Base-by-base conservation (phyloP, 495 filamentous ascomycete species). In the Talaromyces wortmannii region DNA sequence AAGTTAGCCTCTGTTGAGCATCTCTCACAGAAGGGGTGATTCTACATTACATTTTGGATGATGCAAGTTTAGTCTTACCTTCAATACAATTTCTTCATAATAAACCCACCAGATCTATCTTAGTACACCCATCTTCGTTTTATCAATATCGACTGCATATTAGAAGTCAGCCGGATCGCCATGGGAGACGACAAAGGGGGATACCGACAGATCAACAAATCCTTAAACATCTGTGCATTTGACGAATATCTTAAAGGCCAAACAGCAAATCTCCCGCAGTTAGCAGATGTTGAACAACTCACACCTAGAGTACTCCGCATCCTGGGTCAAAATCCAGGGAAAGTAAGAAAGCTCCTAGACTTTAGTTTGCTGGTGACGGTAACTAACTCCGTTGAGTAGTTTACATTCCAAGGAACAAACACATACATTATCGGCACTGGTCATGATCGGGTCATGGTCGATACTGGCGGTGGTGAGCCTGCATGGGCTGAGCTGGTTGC, bases 351-450 rank as follows among this genome's bases (percentile, higher is more conserved):
- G 6, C 6, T 8, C 11, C 29, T 5, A 48, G 50, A 51, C 23
- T 31, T 31, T 5, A 52, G 45, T n/a, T 44, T 48, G 5, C 17
- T 13, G 6, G 12, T 50, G 23, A 48, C 31, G n/a, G 17, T 44
- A 46, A 53, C 45, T 52, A 50, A 48, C 31, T 7, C 32, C 11
- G 23, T 61, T 11, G 31, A 4, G 43, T 23, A 65, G 64, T 64
- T 66, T 57, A 46, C 55, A 51, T 63, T 80, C 30, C 78, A 78
- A 72, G 83, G 83, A 18, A 90, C 88, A 45, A 92, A 92, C 66
- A 92, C 88, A 8, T 92, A 90, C 67, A 72, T 92, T 30, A 61
- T 92, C 50, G 88, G 88, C 55, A 88, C 77, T 6, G 86, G 87
- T 8, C 56, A 64, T 3, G 36, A 67, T 2, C 75, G 87, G 12